Evolutionary conservation across 140 eudicot species (phyloP).

Genomic region (Eryngium alpinum): DNA sequence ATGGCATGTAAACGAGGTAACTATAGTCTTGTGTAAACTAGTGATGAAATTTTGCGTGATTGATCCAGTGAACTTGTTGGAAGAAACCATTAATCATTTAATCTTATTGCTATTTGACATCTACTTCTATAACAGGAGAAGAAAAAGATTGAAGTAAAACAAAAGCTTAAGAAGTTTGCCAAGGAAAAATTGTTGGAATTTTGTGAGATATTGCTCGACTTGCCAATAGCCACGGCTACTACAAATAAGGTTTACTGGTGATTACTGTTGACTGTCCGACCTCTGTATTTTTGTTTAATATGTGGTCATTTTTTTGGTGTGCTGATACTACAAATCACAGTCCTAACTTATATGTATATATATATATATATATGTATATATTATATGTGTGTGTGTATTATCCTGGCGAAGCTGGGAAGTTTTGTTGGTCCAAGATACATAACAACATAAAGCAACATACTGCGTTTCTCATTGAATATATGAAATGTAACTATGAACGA

Average conservation of each 20-base stretch:
- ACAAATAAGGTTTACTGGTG: conserved; percentile 60
- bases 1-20: conserved; percentile 83
- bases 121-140: conserved; percentile 53
- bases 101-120: conserved; percentile 1
- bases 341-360: no score
- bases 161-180: conserved; percentile 70
- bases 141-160: conserved; percentile 67
- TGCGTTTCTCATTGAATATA: neutral
- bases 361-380: no score
- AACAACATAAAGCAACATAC: neutral
- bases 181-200: conserved; percentile 82
- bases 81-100: neutral
- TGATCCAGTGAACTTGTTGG: neutral
- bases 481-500: neutral
- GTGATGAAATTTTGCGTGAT: neutral
- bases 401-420: no score
- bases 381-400: no score
- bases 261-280: neutral
- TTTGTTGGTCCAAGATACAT: neutral
- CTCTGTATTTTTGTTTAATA: neutral
- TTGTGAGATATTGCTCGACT: conserved; percentile 79
- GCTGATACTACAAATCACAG: no score
- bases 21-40: neutral
- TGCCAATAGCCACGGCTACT: conserved; percentile 55
- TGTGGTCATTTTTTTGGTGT: neutral